A percentile compares a stretch with the other conserved stretches of the same genome.
Evolutionary conservation across 192 early-diverging fungal species (phyloP).

Genomic region (Umbelopsis vinacea): DNA sequence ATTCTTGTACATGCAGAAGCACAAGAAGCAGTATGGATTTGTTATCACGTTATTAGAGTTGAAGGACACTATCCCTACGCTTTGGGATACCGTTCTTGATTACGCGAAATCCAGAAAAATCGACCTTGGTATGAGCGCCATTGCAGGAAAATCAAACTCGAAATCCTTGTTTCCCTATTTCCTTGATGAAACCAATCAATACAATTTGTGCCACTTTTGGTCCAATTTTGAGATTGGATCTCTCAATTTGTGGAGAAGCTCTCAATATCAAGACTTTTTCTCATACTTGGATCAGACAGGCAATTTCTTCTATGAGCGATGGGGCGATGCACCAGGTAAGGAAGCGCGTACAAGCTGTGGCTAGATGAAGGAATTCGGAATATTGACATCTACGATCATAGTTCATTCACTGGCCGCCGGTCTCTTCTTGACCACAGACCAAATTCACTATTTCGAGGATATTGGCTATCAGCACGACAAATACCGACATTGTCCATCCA

Average conservation of each 20-base stretch:
- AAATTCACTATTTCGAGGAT: slow-evolving; percentile 79
- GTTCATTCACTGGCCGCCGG: slow-evolving; percentile 71
- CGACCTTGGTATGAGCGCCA: slow-evolving; percentile 26
- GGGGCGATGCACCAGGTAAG: slow-evolving; percentile 77
- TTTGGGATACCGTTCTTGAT: slow-evolving; percentile 54
- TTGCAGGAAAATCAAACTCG: slow-evolving; percentile 4
- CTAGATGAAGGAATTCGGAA: background rate
- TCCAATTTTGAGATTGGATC: slow-evolving; percentile 82
- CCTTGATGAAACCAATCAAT: slow-evolving; percentile 37
- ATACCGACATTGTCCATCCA: slow-evolving; percentile 65
- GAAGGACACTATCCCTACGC: slow-evolving; percentile 54
- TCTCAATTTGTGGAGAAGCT: slow-evolving; percentile 61
- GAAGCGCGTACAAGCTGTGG: too few relatives aligned
- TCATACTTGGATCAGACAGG: slow-evolving; percentile 64
- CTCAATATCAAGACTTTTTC: slow-evolving; percentile 65
- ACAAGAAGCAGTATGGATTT: slow-evolving; percentile 67
- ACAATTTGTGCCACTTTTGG: slow-evolving; percentile 82
- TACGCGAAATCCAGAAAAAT: slow-evolving; percentile 36
- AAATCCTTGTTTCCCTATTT: slow-evolving; percentile 42
- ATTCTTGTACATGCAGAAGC: slow-evolving; percentile 65
- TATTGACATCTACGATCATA: slow-evolving; percentile 17
- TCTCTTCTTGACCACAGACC: slow-evolving; percentile 59
- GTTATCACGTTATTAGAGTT: slow-evolving; percentile 61
- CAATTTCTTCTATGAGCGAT: slow-evolving; percentile 81
- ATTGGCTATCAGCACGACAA: slow-evolving; percentile 73